Evolutionary conservation across 257 asterid species (phyloP).

Genomic region (Vinca minor): DNA sequence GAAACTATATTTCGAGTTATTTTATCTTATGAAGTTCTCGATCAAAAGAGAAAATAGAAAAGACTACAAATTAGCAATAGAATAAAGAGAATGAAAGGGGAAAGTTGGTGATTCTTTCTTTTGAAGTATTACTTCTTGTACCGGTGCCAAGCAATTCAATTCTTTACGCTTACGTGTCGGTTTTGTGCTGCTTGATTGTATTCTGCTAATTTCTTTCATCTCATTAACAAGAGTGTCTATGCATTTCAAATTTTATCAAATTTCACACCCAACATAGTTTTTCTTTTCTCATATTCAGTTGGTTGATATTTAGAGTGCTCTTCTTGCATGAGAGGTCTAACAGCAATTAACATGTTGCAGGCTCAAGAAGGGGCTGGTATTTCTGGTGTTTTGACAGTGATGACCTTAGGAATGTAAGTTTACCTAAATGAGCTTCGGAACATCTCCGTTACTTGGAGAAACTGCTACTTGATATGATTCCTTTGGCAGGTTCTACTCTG

Average conservation of each 20-base stretch:
- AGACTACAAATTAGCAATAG: not conserved
- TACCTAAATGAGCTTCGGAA: constrained; percentile 11
- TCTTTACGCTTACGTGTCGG: not conserved
- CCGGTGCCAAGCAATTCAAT: not conserved
- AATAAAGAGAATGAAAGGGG: not conserved
- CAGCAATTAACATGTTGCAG: constrained; percentile 35
- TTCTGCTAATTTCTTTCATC: too few species aligned
- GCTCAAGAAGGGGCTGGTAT: constrained; percentile 69
- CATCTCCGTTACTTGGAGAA: constrained; percentile 21
- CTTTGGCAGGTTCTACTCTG: constrained; percentile 78
- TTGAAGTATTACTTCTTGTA: not conserved
- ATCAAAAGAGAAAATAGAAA: not conserved
- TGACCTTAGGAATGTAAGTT: constrained; percentile 94
- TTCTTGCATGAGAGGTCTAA: constrained; percentile 14
- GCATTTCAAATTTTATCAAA: too few species aligned
- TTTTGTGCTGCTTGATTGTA: not conserved
- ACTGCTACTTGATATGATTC: constrained; percentile 28
- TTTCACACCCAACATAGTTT: not conserved
- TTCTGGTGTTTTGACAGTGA: constrained; percentile 94
- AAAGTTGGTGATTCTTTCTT: not conserved
- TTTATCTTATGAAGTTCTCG: not conserved
- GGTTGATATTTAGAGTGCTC: not conserved
- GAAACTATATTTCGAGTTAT: not conserved
- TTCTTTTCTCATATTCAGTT: not conserved
- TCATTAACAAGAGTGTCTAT: too few species aligned